Percentiles rank a stretch among this genome's conserved stretches.
Evolutionary conservation across 1,284 basidiomycete genomes (phyloP).

Genomic region (Neotropicomus parvogracilis): DNA sequence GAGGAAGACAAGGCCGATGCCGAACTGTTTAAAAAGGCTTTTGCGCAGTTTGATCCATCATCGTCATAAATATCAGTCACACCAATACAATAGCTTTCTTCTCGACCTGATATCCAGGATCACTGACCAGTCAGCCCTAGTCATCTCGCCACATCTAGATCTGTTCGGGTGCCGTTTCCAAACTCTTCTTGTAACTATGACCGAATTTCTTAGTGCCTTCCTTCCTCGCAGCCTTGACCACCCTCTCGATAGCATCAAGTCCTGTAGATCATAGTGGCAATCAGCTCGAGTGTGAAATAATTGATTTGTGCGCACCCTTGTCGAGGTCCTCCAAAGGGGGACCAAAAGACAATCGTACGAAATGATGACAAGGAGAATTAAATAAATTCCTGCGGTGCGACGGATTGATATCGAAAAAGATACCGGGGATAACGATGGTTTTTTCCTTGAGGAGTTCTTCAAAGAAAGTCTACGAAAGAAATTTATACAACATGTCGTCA

Average conservation of each 20-base stretch:
- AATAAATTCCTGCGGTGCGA: conserved; percentile 83
- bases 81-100: background rate
- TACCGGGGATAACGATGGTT: conserved; percentile 85
- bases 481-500: background rate
- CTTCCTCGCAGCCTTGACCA: conserved; percentile 68
- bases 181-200: conserved; percentile 63
- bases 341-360: conserved; percentile 84
- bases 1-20: conserved; percentile 82
- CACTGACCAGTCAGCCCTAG: background rate
- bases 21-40: conserved; percentile 77
- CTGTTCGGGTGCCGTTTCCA: conserved; percentile 36
- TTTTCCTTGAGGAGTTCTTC: conserved; percentile 91
- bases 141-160: conserved; percentile 18
- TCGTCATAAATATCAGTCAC: conserved; percentile 16
- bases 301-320: conserved; percentile 49
- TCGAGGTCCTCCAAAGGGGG: conserved; percentile 82
- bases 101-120: conserved; percentile 1
- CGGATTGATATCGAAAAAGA: conserved; percentile 90
- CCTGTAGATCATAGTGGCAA: conserved; percentile 40
- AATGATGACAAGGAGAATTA: conserved; percentile 89
- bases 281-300: conserved; percentile 1
- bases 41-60: conserved; percentile 67
- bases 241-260: conserved; percentile 79
- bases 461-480: conserved; percentile 71
- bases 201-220: conserved; percentile 60